Evolutionary conservation across 179 eudicot genomes (phyloP), one percentile per base, ranked within the genome.

Genomic region (Drosera spatulata): DNA sequence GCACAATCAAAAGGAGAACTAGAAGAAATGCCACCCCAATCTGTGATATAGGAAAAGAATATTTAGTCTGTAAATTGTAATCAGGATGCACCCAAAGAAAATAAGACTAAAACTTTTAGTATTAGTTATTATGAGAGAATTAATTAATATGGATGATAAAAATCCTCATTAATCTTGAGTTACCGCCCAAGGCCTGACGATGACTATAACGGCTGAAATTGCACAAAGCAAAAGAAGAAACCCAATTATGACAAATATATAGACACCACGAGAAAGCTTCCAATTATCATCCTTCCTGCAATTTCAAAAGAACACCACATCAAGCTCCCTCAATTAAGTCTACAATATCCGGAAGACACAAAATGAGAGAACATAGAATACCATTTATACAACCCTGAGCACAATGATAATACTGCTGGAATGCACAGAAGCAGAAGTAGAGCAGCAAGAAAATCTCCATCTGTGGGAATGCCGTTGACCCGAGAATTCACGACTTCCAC

Each of bases 221-320:
- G 95, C 99, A 79, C 86, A 80, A 63, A 93, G 79, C 80, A 93
- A 71, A 60, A 93, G 85, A 73, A 89, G 82, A 67, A 93, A 87
- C 76, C 99, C 99, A 50, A 83, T 71, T 56, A 65, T 59, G 38
- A 86, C 74, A 69, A 93, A 93, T 37, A 82, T 69, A 74, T 77
- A 78, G 71, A 80, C 96, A 66, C 95, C 91, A 50, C 84, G 87
- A 66, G 90, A 86, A 64, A 93, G 87, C 63, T 75, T 86, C 99
- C 99, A 93, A 57, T 77, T 77, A 51, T 93, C 99, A 77, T 93
- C 99, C 80, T 80, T 93, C 99, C 99, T 93, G 73, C 64, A 79
- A 68, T 58, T 67, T 66, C 59, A 56, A 64, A 33, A 43, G 42
- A 50, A 60, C 42, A 55, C 52, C 15, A 63, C 62, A 51, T 63